Conservation (phyloP, 2,329 filamentous ascomycete species). For the Pseudonectria foliicola region DNA sequence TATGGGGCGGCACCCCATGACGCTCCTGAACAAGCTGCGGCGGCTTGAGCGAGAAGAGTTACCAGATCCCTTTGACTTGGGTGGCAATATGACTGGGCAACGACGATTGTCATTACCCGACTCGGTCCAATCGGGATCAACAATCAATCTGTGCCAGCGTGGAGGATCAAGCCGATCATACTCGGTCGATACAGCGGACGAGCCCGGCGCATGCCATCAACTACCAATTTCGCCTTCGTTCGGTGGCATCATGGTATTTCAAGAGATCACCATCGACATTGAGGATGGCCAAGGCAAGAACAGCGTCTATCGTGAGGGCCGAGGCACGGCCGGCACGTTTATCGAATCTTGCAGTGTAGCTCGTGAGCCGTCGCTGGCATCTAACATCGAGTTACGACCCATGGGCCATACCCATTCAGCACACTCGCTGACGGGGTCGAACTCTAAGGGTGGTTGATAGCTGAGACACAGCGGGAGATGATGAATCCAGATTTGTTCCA, state of each 20-base stretch:
- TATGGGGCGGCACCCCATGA: background rate
- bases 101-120: slow-evolving; percentile 11
- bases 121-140: slow-evolving; percentile 16
- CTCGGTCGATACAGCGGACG: slow-evolving; percentile 13
- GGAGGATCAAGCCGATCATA: slow-evolving; percentile 6
- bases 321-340: slow-evolving; percentile 3
- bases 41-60: slow-evolving; percentile 7
- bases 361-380: slow-evolving; percentile 4
- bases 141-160: slow-evolving; percentile 19
- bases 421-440: slow-evolving; percentile 8
- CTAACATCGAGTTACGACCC: slow-evolving; percentile 17
- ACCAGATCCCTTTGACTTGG: slow-evolving; percentile 1
- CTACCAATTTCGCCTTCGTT: slow-evolving; percentile 12
- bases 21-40: slow-evolving; percentile 10
- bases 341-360: slow-evolving; percentile 4
- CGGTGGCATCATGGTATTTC: slow-evolving; percentile 56
- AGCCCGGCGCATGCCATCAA: slow-evolving; percentile 16
- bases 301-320: slow-evolving; percentile 5
- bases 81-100: slow-evolving; percentile 4
- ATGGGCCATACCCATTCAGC: slow-evolving; percentile 11
- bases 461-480: no score
- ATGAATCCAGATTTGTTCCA: no score
- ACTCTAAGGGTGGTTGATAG: slow-evolving; percentile 13
- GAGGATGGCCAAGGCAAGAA: slow-evolving; percentile 13
- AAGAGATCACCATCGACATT: slow-evolving; percentile 52